These are phyloP conservation scores for Fistulifera solaris DNA, from an alignment of 108 stramenopile species.

Conservation along the genomic window DNA sequence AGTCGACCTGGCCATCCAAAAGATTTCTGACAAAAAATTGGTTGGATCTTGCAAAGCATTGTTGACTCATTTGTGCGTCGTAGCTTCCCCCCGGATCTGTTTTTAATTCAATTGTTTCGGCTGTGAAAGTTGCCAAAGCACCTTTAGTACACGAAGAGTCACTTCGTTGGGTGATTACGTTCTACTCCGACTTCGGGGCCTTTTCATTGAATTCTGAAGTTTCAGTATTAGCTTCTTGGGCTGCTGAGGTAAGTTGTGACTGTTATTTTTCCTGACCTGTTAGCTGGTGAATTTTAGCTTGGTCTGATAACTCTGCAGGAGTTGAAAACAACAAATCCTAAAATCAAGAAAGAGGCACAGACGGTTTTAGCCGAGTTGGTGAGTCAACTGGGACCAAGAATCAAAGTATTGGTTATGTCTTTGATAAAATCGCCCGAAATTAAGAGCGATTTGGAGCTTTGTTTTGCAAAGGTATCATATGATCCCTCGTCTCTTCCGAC, in stretches of 20 bases:
- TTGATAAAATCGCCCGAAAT: constrained; percentile 20
- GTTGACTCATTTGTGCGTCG: constrained; percentile 42
- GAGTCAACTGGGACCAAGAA: constrained; percentile 58
- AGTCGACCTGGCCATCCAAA: constrained; percentile 42
- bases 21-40: constrained; percentile 76
- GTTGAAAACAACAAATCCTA: constrained; percentile 46
- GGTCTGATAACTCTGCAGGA: constrained; percentile 18
- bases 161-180: constrained; percentile 38
- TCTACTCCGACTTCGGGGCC: constrained; percentile 67
- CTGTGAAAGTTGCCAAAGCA: constrained; percentile 43
- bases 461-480: constrained; percentile 26
- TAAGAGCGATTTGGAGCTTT: constrained; percentile 34
- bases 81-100: constrained; percentile 40
- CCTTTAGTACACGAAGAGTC: constrained; percentile 69
- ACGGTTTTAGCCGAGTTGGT: constrained; percentile 49
- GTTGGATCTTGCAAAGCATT: constrained; percentile 30
- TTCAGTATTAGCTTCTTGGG: constrained; percentile 37
- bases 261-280: constrained; percentile 1
- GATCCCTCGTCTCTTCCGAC: constrained; percentile 25
- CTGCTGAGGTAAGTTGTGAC: constrained; percentile 39
- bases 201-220: constrained; percentile 31
- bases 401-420: constrained; percentile 47
- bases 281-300: constrained; percentile 2
- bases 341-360: constrained; percentile 61
- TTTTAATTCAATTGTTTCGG: constrained; percentile 16